A percentile compares a stretch with the other conserved stretches of the same genome.
These are phyloP conservation scores for Discostella stelligeroides DNA, from an alignment of 108 stramenopile genomes.

Conservation along the genomic window DNA sequence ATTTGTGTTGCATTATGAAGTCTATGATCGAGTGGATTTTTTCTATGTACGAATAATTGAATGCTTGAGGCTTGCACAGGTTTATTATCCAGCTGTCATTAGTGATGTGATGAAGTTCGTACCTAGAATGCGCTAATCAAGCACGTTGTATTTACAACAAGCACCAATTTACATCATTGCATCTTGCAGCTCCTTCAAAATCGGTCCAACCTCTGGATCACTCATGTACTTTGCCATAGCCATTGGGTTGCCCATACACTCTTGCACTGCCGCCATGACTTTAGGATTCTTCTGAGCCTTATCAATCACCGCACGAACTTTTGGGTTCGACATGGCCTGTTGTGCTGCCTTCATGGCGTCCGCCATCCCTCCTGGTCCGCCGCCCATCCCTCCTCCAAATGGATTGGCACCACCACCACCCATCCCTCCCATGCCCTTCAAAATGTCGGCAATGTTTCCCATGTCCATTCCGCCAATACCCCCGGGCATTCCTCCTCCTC, in stretches of 20 bases:
- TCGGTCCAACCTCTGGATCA: conserved; percentile 77
- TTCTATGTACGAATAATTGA: too few species aligned
- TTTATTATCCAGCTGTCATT: too few species aligned
- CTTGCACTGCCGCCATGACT: conserved; percentile 73
- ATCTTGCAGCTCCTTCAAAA: conserved; percentile 70
- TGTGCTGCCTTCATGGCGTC: conserved; percentile 75
- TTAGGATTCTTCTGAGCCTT: conserved; percentile 75
- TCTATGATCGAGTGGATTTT: too few species aligned
- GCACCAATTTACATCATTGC: conserved; percentile 54
- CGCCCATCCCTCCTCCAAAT: conserved; percentile 53
- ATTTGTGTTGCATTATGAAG: too few species aligned
- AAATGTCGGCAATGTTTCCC: conserved; percentile 74
- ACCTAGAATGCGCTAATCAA: too few species aligned
- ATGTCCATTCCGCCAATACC: conserved; percentile 68
- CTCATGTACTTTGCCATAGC: conserved; percentile 80
- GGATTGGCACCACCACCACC: conserved; percentile 47
- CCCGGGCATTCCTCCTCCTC: conserved; percentile 20
- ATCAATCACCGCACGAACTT: conserved; percentile 66
- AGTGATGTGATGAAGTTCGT: too few species aligned
- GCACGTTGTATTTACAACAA: too few species aligned
- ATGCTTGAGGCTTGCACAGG: too few species aligned
- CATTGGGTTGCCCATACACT: conserved; percentile 86
- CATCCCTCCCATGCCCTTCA: conserved; percentile 71
- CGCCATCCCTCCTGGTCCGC: conserved; percentile 51
- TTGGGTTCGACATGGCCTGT: conserved; percentile 84